Evolutionary conservation across 2,329 filamentous ascomycete genomes (phyloP).

Genomic region (Pseudofabraea citricarpa): DNA sequence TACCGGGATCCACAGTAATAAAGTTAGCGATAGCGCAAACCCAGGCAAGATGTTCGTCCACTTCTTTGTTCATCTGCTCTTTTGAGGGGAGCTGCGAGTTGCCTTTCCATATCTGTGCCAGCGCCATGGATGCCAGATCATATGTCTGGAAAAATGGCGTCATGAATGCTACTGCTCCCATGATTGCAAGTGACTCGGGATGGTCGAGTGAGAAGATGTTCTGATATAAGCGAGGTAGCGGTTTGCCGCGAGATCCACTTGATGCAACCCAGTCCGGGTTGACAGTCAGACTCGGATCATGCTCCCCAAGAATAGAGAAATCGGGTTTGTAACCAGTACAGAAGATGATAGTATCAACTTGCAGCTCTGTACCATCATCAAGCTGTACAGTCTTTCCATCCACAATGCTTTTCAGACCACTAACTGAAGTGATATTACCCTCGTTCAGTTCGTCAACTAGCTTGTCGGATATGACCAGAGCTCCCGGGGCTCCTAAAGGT

Average conservation of each 20-base stretch:
- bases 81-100: slow-evolving; percentile 31
- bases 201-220: slow-evolving; percentile 40
- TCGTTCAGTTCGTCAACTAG: too few species aligned
- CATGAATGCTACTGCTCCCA: slow-evolving; percentile 33
- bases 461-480: too few species aligned
- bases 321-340: slow-evolving; percentile 31
- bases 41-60: slow-evolving; percentile 30
- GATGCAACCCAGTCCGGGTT: slow-evolving; percentile 5
- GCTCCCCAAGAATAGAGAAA: slow-evolving; percentile 16
- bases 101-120: slow-evolving; percentile 40
- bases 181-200: slow-evolving; percentile 39
- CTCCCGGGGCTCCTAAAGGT: too few species aligned
- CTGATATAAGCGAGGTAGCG: slow-evolving; percentile 34
- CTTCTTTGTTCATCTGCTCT: slow-evolving; percentile 31
- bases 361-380: slow-evolving; percentile 21
- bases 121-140: slow-evolving; percentile 39
- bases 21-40: slow-evolving; percentile 34
- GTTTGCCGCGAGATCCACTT: slow-evolving; percentile 22
- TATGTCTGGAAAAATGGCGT: slow-evolving; percentile 33
- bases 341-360: slow-evolving; percentile 30
- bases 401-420: too few species aligned
- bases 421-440: too few species aligned
- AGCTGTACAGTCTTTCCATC: too few species aligned
- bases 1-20: slow-evolving; percentile 31
- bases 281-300: too few species aligned